phyloP scores from a whole-genome alignment of 208 protist species.

The Crithidia fasciculata region DNA sequence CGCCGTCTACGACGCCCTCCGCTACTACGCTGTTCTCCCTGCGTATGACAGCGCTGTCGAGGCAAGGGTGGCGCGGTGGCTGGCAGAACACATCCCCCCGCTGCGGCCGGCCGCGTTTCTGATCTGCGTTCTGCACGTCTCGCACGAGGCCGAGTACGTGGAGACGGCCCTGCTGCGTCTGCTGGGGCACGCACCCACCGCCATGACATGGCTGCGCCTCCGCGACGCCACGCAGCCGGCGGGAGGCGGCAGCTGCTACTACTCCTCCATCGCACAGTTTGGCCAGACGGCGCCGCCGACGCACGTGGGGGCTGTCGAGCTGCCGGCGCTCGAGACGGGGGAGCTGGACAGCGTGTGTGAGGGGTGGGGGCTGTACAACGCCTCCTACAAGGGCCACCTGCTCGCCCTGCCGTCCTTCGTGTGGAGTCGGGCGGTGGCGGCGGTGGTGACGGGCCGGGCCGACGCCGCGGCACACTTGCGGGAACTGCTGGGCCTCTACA shows the following conservation, averaged over 20 bases:
- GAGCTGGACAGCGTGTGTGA: conserved; percentile 10
- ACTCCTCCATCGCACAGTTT: conserved; percentile 15
- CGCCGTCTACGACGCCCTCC: conserved; percentile 22
- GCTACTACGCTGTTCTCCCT: conserved; percentile 6
- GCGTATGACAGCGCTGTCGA: not conserved
- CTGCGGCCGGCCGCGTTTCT: conserved; percentile 25
- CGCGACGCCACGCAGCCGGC: not conserved
- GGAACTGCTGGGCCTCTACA: conserved; percentile 12
- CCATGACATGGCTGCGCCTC: conserved; percentile 32
- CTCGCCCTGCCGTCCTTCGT: conserved; percentile 12
- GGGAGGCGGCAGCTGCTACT: not conserved
- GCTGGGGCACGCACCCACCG: conserved; percentile 4
- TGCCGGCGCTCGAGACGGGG: not conserved
- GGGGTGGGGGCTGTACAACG: conserved; percentile 19
- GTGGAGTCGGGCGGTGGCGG: conserved; percentile 11
- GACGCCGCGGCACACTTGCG: not conserved
- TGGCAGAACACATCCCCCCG: conserved; percentile 9
- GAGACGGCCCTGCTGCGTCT: conserved; percentile 25
- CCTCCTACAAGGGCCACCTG: conserved; percentile 2
- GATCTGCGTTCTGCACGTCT: conserved; percentile 38
- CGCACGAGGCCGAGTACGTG: conserved; percentile 35
- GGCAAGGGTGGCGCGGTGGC: conserved; percentile 1
- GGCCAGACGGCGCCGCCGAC: not conserved
- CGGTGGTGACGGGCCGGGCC: conserved; percentile 5
- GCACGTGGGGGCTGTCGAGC: not conserved